Conservation (phyloP, 2,329 filamentous ascomycete genomes). For the Sodiomyces alkalinus region DNA sequence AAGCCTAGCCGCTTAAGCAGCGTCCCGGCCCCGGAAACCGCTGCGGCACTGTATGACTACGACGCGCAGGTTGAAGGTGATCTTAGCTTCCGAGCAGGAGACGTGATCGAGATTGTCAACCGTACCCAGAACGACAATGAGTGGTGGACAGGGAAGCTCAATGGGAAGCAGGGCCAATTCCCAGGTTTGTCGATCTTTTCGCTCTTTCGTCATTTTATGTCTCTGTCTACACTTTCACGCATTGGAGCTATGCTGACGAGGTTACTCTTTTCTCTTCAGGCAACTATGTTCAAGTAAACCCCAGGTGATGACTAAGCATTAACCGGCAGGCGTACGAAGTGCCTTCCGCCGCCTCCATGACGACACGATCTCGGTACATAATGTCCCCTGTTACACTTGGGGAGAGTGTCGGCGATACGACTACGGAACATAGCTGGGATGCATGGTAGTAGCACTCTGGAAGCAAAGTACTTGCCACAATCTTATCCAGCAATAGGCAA, state of each 20-base stretch:
- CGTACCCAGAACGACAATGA: conserved; percentile 87
- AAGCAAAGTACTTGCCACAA: no score
- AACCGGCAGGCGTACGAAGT: no score
- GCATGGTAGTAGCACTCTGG: no score
- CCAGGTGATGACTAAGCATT: no score
- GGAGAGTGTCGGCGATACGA: no score
- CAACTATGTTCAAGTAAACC: conserved; percentile 28
- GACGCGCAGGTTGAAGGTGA: conserved; percentile 91
- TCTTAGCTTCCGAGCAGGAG: conserved; percentile 75
- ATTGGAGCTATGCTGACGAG: conserved; percentile 16
- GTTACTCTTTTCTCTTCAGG: conserved; percentile 18
- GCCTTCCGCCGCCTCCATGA: no score
- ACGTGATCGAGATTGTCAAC: conserved; percentile 75
- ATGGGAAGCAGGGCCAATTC: conserved; percentile 78
- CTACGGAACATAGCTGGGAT: no score
- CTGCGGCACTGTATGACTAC: conserved; percentile 89
- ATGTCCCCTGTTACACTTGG: no score
- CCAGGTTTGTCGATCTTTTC: conserved; percentile 53
- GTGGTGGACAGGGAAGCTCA: conserved; percentile 83
- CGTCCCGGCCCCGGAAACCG: conserved; percentile 54
- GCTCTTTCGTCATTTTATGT: conserved; percentile 5
- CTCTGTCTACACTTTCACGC: conserved; percentile 1
- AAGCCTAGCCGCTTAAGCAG: conserved; percentile 64
- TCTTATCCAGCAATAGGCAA: no score
- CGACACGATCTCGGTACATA: no score